These are phyloP conservation scores for Komagataella kurtzmanii DNA, from an alignment of 805 yeast genomes.

Conservation along the genomic window DNA sequence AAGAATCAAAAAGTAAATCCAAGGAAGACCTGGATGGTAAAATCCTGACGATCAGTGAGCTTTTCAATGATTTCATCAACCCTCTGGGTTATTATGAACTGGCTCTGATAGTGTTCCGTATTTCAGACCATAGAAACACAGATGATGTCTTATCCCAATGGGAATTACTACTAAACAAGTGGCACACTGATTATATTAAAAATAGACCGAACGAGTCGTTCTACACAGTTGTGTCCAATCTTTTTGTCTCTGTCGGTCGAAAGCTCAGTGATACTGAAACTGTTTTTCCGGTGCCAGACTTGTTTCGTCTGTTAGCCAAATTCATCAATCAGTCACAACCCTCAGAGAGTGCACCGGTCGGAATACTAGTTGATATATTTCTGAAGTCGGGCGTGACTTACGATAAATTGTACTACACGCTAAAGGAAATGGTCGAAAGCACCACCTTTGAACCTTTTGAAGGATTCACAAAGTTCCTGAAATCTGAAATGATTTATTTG, in stretches of 20 bases:
- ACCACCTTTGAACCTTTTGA: slow-evolving; percentile 37
- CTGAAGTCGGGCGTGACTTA: slow-evolving; percentile 48
- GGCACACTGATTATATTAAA: slow-evolving; percentile 18
- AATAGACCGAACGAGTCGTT: slow-evolving; percentile 19
- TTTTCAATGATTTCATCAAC: slow-evolving; percentile 78
- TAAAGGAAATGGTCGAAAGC: slow-evolving; percentile 51
- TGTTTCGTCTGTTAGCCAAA: slow-evolving; percentile 52
- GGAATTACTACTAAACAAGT: slow-evolving; percentile 54
- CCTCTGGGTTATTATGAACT: slow-evolving; percentile 81
- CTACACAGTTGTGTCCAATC: slow-evolving; percentile 21
- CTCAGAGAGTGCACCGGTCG: slow-evolving; percentile 16
- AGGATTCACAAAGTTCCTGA: slow-evolving; percentile 23
- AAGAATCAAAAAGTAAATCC: slow-evolving; percentile 36
- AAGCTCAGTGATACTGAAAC: slow-evolving; percentile 55
- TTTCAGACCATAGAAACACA: slow-evolving; percentile 73
- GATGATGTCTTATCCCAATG: slow-evolving; percentile 77
- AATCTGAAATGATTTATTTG: slow-evolving; percentile 48
- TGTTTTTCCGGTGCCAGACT: slow-evolving; percentile 66
- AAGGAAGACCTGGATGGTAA: slow-evolving; percentile 42
- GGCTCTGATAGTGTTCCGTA: slow-evolving; percentile 63
- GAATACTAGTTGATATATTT: slow-evolving; percentile 49
- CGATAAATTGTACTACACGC: slow-evolving; percentile 50
- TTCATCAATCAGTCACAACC: slow-evolving; percentile 22
- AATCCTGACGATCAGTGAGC: slow-evolving; percentile 59
- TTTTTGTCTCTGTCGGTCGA: slow-evolving; percentile 36